Evolutionary conservation across 2,329 filamentous ascomycete genomes (phyloP).

Genomic region (Ascochyta koolunga): DNA sequence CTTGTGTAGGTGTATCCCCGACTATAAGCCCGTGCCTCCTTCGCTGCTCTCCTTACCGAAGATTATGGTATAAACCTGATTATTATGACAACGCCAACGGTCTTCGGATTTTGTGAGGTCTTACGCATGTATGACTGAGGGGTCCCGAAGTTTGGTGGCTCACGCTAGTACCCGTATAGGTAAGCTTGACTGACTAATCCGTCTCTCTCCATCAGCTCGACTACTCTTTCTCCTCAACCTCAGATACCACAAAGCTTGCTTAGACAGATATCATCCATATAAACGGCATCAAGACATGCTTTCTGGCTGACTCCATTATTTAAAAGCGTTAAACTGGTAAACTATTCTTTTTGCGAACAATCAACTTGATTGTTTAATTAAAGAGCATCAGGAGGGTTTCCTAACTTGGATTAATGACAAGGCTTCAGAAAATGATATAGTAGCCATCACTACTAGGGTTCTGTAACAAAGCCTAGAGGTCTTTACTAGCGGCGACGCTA

Average conservation of each 20-base stretch:
- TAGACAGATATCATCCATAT: not conserved
- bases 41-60: not conserved
- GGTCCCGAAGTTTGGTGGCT: slow-evolving; percentile 1
- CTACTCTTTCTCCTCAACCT: not conserved
- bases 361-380: too few relatives aligned
- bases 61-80: not conserved
- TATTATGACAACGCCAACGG: not conserved
- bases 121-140: not conserved
- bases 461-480: too few relatives aligned
- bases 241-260: not conserved
- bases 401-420: too few relatives aligned
- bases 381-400: too few relatives aligned
- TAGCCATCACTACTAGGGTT: too few relatives aligned
- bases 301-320: too few relatives aligned
- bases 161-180: slow-evolving; percentile 7
- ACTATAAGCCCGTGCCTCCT: not conserved
- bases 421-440: too few relatives aligned
- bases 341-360: too few relatives aligned
- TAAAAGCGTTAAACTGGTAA: too few relatives aligned
- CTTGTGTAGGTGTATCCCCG: not conserved
- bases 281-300: not conserved
- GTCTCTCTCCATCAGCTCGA: not conserved
- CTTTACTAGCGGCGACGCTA: too few relatives aligned
- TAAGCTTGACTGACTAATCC: slow-evolving; percentile 11
- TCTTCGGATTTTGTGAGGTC: not conserved